Evolutionary conservation across 805 yeast species (phyloP), one percentile per base, ranked within the genome.

Genomic region (Saccharomyces kudriavzevii): DNA sequence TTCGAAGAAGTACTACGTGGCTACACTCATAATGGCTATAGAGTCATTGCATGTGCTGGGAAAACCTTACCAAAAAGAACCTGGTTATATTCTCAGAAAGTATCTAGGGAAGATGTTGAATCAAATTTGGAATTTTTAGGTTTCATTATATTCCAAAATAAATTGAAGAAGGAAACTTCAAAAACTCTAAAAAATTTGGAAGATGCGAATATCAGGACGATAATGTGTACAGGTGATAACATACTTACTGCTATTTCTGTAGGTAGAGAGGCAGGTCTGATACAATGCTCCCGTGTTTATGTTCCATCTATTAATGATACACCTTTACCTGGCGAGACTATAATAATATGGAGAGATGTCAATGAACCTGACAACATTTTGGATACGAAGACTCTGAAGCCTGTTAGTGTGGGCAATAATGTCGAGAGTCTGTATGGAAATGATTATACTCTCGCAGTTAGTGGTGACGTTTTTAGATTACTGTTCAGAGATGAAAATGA

Each of bases 211-310:
- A 77, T 94, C 49, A 76, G 97, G 60, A 87, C 94, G 0, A 74
- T 90, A 28, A 94, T 94, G 99, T 94, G 99, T 69, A 94, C 99
- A 0, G 99, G 99, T 52, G 99, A 94, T 69, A 94, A 94, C 65
- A 82, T 94, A 20, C 73, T 94, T 53, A 94, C 99, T 0, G 99
- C 98, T 0, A 81, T 94, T 22, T 87, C 96, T 69, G 99, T 94
- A 17, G 96, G 87, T 3, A 78, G 82, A 55, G 97, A 92, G 64
- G 88, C 96, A 65, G 84, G 82, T 2, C 74, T 94, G 56, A 70
- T 94, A 10, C 60, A 66, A 1, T 75, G 75, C 2, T 66, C 71
- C 11, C 67, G 71, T 20, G 81, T 85, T 4, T 87, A 74, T 64
- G 80, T 89, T 2, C 96, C 98, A 1, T 67, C 72, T 0, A 76